A percentile compares a stretch with the other conserved stretches of the same genome.
Evolutionary conservation across 169 alveolate genomes (phyloP).

Genomic region (Eimeria sp.): DNA sequence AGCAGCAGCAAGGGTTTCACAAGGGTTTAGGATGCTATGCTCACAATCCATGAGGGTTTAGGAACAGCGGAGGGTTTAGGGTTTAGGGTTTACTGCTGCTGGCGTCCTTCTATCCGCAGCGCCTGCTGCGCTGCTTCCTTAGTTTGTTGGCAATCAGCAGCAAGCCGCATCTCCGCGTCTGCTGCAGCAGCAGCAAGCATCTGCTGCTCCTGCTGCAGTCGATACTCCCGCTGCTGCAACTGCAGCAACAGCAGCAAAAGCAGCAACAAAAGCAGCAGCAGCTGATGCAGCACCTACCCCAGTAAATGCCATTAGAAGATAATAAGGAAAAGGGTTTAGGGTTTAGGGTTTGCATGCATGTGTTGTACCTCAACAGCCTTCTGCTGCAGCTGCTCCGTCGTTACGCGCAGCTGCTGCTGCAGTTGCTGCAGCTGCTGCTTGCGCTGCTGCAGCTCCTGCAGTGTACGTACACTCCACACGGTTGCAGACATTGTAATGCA

Average conservation of each 20-base stretch:
- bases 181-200: constrained; percentile 29
- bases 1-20: too few relatives aligned
- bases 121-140: constrained; percentile 20
- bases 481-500: not conserved
- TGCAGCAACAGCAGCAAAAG: not conserved
- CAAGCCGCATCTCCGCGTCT: constrained; percentile 1
- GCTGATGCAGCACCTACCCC: too few relatives aligned
- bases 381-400: constrained; percentile 28
- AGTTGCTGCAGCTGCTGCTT: constrained; percentile 28
- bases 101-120: not conserved
- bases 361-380: not conserved
- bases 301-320: too few relatives aligned
- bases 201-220: constrained; percentile 15
- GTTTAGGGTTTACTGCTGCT: not conserved
- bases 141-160: not conserved
- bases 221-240: too few relatives aligned
- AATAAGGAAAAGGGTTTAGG: too few relatives aligned
- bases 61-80: not conserved
- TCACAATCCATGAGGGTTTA: not conserved
- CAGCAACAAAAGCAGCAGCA: too few relatives aligned
- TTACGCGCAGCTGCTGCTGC: not conserved
- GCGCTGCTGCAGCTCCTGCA: constrained; percentile 20
- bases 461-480: not conserved
- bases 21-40: too few relatives aligned
- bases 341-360: not conserved